Conservation (phyloP, 345 rosid species). For the Hibiscus tridactylites region DNA sequence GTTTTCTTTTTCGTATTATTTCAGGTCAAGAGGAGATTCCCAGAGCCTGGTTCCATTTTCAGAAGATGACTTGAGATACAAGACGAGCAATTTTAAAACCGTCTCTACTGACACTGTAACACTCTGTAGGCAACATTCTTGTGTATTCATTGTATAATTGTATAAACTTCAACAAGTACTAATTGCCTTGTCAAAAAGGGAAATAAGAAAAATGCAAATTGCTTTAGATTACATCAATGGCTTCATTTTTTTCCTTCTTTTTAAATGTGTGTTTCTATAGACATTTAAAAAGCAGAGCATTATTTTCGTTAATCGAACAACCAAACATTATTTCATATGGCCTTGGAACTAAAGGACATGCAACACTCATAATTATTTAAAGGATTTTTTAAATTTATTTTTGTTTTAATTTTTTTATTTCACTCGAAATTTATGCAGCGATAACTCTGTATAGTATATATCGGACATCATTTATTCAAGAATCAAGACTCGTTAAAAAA, state of each 20-base stretch:
- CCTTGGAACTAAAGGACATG: too few relatives aligned
- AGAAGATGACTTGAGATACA: conserved; percentile 10
- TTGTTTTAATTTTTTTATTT: too few relatives aligned
- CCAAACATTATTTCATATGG: too few relatives aligned
- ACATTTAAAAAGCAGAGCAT: neutral
- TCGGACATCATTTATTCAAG: too few relatives aligned
- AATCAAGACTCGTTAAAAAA: too few relatives aligned
- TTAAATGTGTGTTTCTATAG: neutral
- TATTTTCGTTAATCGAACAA: too few relatives aligned
- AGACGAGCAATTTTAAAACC: conserved; percentile 11
- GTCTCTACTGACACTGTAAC: conserved; percentile 8
- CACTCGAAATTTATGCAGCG: too few relatives aligned
- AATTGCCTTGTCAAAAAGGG: neutral
- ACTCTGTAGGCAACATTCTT: conserved; percentile 20
- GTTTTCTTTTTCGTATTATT: too few relatives aligned
- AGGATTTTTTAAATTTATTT: too few relatives aligned
- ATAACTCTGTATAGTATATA: too few relatives aligned
- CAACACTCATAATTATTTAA: too few relatives aligned
- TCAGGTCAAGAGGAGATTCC: conserved; percentile 22
- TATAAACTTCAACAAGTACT: conserved; percentile 4
- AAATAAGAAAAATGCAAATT: neutral
- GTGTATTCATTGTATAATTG: conserved; percentile 22
- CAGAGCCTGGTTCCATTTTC: conserved; percentile 9
- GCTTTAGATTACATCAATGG: neutral
- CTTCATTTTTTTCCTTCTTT: too few relatives aligned